These are phyloP conservation scores for Colletotrichum theobromicola DNA, from an alignment of 2,329 filamentous ascomycete genomes.

Conservation along the genomic window DNA sequence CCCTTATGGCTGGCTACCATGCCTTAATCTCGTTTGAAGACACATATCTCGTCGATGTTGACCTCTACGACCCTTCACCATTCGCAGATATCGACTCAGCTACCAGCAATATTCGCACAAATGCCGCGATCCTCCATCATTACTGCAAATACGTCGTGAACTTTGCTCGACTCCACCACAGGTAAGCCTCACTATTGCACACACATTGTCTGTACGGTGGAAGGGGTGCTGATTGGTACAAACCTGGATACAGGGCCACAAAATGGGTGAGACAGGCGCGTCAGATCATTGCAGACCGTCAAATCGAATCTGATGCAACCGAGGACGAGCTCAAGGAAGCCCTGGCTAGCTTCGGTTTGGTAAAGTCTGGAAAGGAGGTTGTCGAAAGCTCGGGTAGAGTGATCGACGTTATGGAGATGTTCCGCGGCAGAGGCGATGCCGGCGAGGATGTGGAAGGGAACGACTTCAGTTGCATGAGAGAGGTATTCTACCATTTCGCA, in stretches of 20 bases:
- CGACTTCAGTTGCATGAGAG: neutral
- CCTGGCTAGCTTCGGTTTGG: neutral
- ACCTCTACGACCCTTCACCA: neutral
- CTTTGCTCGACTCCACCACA: neutral
- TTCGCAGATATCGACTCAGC: neutral
- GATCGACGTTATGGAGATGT: neutral
- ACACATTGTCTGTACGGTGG: neutral
- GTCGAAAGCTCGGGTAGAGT: neutral
- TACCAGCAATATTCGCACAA: neutral
- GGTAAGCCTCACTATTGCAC: neutral
- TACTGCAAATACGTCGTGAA: neutral
- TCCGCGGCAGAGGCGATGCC: neutral
- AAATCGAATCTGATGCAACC: neutral
- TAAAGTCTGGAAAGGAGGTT: neutral
- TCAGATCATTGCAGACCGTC: neutral
- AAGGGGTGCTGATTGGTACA: neutral
- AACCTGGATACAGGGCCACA: neutral
- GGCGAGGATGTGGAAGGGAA: neutral
- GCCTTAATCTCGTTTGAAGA: neutral
- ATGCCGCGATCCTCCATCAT: conserved; percentile 7
- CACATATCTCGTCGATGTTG: neutral
- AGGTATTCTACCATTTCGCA: neutral
- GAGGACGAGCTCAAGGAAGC: neutral
- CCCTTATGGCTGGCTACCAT: neutral
- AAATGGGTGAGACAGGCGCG: conserved; percentile 8